Percentiles rank a stretch among this genome's conserved stretches.
These are phyloP conservation scores for Rhizopus sp. DNA, from an alignment of 371 early-diverging fungal genomes.

Conservation along the genomic window DNA sequence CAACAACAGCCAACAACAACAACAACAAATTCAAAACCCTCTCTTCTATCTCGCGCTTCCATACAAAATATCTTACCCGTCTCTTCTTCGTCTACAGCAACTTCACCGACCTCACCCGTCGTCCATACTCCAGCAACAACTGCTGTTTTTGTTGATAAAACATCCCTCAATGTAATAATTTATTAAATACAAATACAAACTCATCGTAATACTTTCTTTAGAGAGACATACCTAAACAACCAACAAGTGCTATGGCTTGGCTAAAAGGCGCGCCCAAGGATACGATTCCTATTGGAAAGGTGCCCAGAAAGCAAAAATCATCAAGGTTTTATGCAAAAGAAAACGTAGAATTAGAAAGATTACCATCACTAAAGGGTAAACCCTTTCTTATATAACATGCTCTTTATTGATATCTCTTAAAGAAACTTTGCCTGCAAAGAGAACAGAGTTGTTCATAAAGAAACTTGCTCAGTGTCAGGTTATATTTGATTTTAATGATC, in stretches of 20 bases:
- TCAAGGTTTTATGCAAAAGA: conserved; percentile 83
- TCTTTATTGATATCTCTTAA: conserved; percentile 1
- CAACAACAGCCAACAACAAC: conserved; percentile 1
- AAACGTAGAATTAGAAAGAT: conserved; percentile 75
- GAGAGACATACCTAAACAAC: conserved; percentile 37
- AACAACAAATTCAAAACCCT: conserved; percentile 13
- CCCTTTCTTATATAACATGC: no score
- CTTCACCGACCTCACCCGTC: background rate
- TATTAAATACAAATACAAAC: conserved; percentile 1
- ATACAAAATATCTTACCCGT: conserved; percentile 23
- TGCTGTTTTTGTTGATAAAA: conserved; percentile 8
- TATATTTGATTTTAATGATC: conserved; percentile 93
- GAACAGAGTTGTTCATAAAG: conserved; percentile 80
- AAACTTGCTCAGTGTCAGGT: conserved; percentile 90
- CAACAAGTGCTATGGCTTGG: conserved; percentile 69
- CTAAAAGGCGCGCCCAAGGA: conserved; percentile 80
- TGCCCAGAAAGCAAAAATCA: conserved; percentile 82
- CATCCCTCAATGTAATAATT: conserved; percentile 1
- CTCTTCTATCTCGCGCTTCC: conserved; percentile 24
- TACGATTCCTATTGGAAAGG: conserved; percentile 75
- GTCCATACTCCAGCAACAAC: conserved; percentile 4
- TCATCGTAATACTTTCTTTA: background rate
- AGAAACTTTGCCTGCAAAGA: conserved; percentile 74
- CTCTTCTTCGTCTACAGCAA: background rate
- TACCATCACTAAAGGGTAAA: conserved; percentile 74